These are phyloP conservation scores for Carex pumila DNA, from an alignment of 176 grass and related monocot genomes.

Conservation along the genomic window DNA sequence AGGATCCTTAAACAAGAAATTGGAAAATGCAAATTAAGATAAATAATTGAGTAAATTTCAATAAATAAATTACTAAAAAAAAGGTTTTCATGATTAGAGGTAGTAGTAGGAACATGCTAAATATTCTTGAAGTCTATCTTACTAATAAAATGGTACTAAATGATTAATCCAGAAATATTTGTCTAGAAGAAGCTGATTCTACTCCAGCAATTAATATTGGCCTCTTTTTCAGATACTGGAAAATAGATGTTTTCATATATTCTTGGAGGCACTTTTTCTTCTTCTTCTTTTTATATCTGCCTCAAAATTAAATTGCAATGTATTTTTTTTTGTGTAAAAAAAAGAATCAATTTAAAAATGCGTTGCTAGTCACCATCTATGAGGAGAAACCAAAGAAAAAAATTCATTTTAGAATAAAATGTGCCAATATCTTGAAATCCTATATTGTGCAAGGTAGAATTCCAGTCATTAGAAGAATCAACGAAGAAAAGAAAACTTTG, in stretches of 20 bases:
- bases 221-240: neutral
- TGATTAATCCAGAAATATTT: too few relatives aligned
- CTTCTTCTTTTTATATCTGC: neutral
- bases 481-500: neutral
- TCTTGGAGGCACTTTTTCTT: neutral
- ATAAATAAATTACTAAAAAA: neutral
- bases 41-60: neutral
- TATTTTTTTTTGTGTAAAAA: too few relatives aligned
- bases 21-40: neutral
- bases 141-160: neutral
- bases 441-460: neutral
- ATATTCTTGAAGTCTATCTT: neutral
- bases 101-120: too few relatives aligned
- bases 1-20: neutral
- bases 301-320: neutral
- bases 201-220: neutral
- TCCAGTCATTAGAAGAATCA: neutral
- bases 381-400: too few relatives aligned
- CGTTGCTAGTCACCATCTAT: too few relatives aligned
- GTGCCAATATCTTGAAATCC: too few relatives aligned
- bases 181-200: neutral
- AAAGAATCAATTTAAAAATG: too few relatives aligned
- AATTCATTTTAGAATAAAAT: too few relatives aligned
- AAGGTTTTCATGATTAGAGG: neutral
- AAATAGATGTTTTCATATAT: neutral